phyloP scores from a whole-genome alignment of 805 yeast species.

The Phaffomyces opuntiae region DNA sequence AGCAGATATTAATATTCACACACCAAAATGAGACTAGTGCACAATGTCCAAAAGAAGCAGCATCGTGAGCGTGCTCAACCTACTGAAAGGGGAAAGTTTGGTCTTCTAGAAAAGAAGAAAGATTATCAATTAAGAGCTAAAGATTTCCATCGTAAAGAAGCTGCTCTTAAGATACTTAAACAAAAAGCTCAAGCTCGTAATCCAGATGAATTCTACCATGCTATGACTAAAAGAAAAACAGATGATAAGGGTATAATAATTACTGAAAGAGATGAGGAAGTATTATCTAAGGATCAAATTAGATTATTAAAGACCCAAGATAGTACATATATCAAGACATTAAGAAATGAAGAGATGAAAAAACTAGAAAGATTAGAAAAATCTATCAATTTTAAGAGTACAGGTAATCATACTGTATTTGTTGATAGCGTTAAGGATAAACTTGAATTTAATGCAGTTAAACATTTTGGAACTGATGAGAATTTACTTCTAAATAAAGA shows the following conservation, averaged over 20 bases:
- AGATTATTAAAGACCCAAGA: conserved; percentile 87
- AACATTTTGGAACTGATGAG: conserved; percentile 64
- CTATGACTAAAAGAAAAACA: conserved; percentile 68
- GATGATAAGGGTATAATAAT: conserved; percentile 65
- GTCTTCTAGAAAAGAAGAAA: conserved; percentile 89
- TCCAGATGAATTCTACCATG: conserved; percentile 95
- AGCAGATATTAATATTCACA: not conserved
- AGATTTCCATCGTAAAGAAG: conserved; percentile 54
- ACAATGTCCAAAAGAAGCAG: conserved; percentile 91
- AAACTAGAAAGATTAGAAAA: conserved; percentile 49
- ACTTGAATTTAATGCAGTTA: conserved; percentile 53
- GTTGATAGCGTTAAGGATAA: conserved; percentile 58
- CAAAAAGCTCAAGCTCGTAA: conserved; percentile 68
- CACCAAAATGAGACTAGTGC: conserved; percentile 70
- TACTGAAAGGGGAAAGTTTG: conserved; percentile 60
- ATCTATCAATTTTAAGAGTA: conserved; percentile 42
- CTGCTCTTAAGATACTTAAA: conserved; percentile 59
- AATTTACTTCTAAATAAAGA: conserved; percentile 28
- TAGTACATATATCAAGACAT: conserved; percentile 72
- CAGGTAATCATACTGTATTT: conserved; percentile 79
- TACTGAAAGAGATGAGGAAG: conserved; percentile 57
- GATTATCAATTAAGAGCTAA: conserved; percentile 70
- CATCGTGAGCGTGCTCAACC: conserved; percentile 93
- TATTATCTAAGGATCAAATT: conserved; percentile 65
- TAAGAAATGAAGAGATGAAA: conserved; percentile 60